Evolutionary conservation across 768 basidiomycete species (phyloP), one percentile per base, ranked within the genome.

Genomic region (Inosperma sp.): DNA sequence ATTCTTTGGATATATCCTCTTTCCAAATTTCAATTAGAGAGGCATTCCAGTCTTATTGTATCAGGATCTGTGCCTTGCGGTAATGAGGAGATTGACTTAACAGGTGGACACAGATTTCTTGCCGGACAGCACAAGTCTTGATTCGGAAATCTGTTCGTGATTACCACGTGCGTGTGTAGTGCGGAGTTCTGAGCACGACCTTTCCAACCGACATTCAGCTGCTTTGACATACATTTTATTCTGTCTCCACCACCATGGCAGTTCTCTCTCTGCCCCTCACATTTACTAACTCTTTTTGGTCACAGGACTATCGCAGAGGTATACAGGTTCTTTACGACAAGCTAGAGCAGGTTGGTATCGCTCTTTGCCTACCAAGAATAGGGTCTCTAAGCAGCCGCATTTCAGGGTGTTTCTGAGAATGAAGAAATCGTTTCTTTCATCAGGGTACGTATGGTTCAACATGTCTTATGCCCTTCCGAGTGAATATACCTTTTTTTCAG

Each of bases 231-330:
- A 37, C 4, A 13, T 31, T 40, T 53, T 33, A 33, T 27, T 52
- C 49, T 54, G 45, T 46, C 39, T 34, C 41, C 59, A 49, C 36
- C 53, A 65, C 48, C 62, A 93, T 94, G 93, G 86, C 91, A 55
- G 86, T 90, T 56, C 72, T 95, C 55, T 88, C 91, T 36, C 81
- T 94, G 62, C 93, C 93, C n/a, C 75, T 91, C 52, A 79, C 80
- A 13, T 96, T 96, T 65, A 82, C 77, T 49, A 94, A 95, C 67
- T 93, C 92, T 25, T 96, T 96, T 73, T 96, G 93, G 93, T 81
- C 92, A 13, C 86, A 90, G 65, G 91, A 93, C 72, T 93, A 91
- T 64, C 77, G 89, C 37, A 80, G 72, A 52, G 93, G 93, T 27
- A 76, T 96, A 23, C 83, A 95, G 55, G 79, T 87, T 19, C 68